Evolutionary conservation across 192 early-diverging fungal species (phyloP).

Genomic region (Rhizoclosmatium globosum): DNA sequence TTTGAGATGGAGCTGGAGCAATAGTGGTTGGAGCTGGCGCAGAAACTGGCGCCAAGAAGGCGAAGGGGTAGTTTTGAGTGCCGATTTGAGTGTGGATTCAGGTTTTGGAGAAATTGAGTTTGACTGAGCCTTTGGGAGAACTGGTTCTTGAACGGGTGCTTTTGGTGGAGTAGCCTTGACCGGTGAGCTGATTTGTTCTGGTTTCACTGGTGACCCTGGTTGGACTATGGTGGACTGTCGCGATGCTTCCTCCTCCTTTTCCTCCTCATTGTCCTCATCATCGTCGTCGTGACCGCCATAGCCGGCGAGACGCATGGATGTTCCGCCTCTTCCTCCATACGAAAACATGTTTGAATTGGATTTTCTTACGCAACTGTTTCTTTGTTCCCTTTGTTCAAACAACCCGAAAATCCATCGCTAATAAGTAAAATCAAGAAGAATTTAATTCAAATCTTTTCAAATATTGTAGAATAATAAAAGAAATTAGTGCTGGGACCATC

Average conservation of each 20-base stretch:
- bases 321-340: neutral
- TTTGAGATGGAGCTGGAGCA: neutral
- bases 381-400: neutral
- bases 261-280: neutral
- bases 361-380: neutral
- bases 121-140: neutral
- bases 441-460: neutral
- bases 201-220: neutral
- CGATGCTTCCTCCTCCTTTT: neutral
- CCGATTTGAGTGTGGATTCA: too few species aligned
- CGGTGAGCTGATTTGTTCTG: neutral
- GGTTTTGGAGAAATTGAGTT: neutral
- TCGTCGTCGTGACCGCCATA: neutral
- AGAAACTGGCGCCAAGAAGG: neutral
- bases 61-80: too few species aligned
- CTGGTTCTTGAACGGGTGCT: neutral
- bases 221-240: neutral
- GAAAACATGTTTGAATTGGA: neutral
- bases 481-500: neutral
- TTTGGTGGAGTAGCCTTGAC: conserved; percentile 1
- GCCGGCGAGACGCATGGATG: conserved; percentile 12
- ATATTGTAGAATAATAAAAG: conserved; percentile 2
- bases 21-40: neutral
- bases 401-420: too few species aligned
- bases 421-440: conserved; percentile 6